phyloP scores from a whole-genome alignment of 1,139 yeast species.

The Suhomyces yuchorum region DNA sequence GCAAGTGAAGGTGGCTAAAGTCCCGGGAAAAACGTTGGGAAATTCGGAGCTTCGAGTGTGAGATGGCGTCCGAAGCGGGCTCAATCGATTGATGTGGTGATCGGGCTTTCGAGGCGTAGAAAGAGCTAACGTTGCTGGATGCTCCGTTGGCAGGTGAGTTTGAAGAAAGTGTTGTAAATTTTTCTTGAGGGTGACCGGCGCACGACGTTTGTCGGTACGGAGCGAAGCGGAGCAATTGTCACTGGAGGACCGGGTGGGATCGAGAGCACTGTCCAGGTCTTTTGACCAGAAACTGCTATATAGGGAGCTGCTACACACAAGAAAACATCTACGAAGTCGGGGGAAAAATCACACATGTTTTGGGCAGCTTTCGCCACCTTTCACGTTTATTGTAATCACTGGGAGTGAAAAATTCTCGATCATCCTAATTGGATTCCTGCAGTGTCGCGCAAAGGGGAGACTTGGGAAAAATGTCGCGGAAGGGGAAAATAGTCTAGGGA shows the following conservation, averaged over 20 bases:
- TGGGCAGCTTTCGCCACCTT: not conserved
- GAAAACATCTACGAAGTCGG: not conserved
- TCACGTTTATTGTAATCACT: not conserved
- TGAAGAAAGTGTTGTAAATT: slow-evolving; percentile 7
- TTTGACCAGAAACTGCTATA: not conserved
- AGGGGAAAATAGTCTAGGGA: not conserved
- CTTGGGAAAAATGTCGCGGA: not conserved
- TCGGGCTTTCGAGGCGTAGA: not conserved
- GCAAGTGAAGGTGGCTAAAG: slow-evolving; percentile 1
- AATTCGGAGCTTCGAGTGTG: not conserved
- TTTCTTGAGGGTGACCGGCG: slow-evolving; percentile 8
- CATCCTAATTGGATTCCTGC: not conserved
- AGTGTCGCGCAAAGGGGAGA: not conserved
- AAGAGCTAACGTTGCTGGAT: slow-evolving; percentile 7
- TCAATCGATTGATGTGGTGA: not conserved
- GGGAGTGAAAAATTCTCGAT: slow-evolving; percentile 2
- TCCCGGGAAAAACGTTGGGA: not conserved
- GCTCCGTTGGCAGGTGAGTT: slow-evolving; percentile 11
- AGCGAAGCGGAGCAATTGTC: slow-evolving; percentile 1
- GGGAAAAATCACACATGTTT: not conserved
- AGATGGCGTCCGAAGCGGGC: not conserved
- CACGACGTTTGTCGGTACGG: slow-evolving; percentile 5
- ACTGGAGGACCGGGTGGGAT: not conserved
- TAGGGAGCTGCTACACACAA: not conserved
- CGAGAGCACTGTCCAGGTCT: not conserved